Conservation (phyloP, 2,329 filamentous ascomycete species). For the Trichoderma koningii region DNA sequence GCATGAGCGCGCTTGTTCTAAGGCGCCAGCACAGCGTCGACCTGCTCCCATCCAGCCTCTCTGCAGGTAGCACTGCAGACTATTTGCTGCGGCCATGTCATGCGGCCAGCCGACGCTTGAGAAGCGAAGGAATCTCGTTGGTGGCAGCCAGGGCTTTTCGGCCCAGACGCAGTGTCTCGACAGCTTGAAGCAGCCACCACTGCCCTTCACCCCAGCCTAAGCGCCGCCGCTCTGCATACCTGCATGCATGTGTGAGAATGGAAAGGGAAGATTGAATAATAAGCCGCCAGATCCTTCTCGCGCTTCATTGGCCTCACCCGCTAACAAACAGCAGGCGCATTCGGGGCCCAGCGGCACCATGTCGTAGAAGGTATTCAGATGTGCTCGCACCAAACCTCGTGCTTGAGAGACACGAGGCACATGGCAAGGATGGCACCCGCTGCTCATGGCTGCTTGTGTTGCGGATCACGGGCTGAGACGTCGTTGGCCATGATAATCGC, state of each 20-base stretch:
- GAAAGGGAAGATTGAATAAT: background rate
- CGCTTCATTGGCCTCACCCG: conserved; percentile 9
- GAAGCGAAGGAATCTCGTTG: background rate
- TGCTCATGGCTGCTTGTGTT: conserved; percentile 9
- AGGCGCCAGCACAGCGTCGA: conserved; percentile 8
- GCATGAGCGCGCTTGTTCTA: conserved; percentile 25
- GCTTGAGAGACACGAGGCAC: background rate
- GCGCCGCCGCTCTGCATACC: conserved; percentile 25
- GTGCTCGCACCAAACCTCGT: background rate
- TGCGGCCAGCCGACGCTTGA: conserved; percentile 12
- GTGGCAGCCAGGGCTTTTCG: conserved; percentile 2
- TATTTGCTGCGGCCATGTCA: conserved; percentile 10
- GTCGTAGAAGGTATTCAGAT: background rate
- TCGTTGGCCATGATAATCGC: background rate
- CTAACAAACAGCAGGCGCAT: conserved; percentile 5
- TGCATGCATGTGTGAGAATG: conserved; percentile 6
- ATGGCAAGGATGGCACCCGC: background rate
- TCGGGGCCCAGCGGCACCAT: background rate
- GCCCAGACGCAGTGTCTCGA: conserved; percentile 2
- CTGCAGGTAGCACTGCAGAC: background rate
- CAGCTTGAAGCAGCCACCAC: conserved; percentile 4
- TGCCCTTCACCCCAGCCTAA: conserved; percentile 20
- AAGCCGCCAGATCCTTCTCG: conserved; percentile 19
- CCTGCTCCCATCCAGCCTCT: conserved; percentile 9
- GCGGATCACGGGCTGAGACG: background rate